Evolutionary conservation across 495 filamentous ascomycete species (phyloP).

Genomic region (Xylaria scruposa): DNA sequence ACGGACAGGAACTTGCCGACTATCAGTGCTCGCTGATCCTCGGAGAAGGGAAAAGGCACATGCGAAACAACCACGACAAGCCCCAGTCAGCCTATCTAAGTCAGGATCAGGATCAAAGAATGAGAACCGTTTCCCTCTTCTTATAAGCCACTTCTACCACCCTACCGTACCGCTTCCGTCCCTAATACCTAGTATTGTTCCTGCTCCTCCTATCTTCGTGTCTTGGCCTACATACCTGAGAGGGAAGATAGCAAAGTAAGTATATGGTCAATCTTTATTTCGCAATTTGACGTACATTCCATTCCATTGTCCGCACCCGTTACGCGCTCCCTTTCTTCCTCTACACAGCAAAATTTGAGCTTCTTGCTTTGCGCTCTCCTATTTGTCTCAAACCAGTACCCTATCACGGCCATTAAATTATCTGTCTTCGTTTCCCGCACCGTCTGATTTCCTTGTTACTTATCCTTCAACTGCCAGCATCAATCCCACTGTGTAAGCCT

Average conservation of each 20-base stretch:
- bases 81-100: slow-evolving; percentile 11
- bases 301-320: not conserved
- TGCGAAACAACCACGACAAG: slow-evolving; percentile 32
- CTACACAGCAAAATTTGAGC: too few species aligned
- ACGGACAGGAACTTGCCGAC: slow-evolving; percentile 14
- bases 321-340: not conserved
- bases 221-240: not conserved
- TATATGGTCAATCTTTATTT: slow-evolving; percentile 4
- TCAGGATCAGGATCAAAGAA: slow-evolving; percentile 24
- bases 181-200: not conserved
- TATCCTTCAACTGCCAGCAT: not conserved
- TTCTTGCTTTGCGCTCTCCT: not conserved
- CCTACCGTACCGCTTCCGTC: not conserved
- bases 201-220: not conserved
- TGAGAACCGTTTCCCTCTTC: slow-evolving; percentile 5
- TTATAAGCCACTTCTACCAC: slow-evolving; percentile 13
- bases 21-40: not conserved
- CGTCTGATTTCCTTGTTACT: not conserved
- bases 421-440: not conserved
- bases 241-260: slow-evolving; percentile 3
- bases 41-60: slow-evolving; percentile 32
- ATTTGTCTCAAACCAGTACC: not conserved
- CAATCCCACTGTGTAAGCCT: slow-evolving; percentile 8
- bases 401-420: not conserved
- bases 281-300: slow-evolving; percentile 3